Conservation (phyloP, 202 grass and related monocot species). For the Setaria italica region DNA sequence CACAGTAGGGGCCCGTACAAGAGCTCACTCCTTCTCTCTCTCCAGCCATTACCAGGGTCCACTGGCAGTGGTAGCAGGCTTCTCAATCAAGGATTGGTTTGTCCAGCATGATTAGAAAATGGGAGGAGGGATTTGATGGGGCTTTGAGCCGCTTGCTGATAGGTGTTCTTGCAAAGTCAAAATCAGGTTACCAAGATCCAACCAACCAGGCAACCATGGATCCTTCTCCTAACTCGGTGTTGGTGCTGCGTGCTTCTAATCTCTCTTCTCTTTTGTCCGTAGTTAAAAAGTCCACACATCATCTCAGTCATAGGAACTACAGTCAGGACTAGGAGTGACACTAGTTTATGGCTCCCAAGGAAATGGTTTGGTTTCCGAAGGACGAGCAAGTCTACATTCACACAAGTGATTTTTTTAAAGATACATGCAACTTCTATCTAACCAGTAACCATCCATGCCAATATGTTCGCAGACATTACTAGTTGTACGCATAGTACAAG, state of each 20-base stretch:
- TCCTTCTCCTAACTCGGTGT: not conserved
- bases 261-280: conserved; percentile 34
- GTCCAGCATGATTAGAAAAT: conserved; percentile 6
- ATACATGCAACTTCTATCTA: not conserved
- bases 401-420: not conserved
- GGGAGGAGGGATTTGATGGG: conserved; percentile 12
- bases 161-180: conserved; percentile 27
- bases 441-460: not conserved
- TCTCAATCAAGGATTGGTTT: conserved; percentile 20
- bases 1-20: not conserved
- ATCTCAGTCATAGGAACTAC: not conserved
- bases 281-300: conserved; percentile 25
- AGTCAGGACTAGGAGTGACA: not conserved
- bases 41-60: not conserved
- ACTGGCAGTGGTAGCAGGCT: not conserved
- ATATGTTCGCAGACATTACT: not conserved
- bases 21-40: not conserved
- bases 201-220: not conserved
- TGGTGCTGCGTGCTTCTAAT: conserved; percentile 28
- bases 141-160: conserved; percentile 37
- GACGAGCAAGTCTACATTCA: not conserved
- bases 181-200: conserved; percentile 29
- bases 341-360: conserved; percentile 33
- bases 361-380: not conserved
- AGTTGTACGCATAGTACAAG: conserved; percentile 6